Conservation (phyloP, 352 stramenopile genomes). For the Globisporangium radiosum region DNA sequence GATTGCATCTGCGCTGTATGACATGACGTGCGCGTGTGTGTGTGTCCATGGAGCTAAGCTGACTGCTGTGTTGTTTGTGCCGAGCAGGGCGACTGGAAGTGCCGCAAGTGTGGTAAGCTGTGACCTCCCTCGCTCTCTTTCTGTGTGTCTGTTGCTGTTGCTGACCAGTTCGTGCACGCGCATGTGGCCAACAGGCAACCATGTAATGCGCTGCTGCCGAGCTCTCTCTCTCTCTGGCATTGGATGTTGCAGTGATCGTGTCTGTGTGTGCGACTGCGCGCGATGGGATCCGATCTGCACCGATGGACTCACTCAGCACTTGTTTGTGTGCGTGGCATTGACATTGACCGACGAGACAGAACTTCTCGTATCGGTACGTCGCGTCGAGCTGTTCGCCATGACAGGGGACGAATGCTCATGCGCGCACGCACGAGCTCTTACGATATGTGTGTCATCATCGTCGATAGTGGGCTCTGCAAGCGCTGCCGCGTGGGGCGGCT, state of each 20-base stretch:
- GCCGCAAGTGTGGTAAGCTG: constrained; percentile 52
- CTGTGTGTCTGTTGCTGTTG: neutral
- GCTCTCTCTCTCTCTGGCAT: no score
- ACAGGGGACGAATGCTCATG: neutral
- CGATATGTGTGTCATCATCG: neutral
- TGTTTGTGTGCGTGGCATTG: neutral
- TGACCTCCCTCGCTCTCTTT: neutral
- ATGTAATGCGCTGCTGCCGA: constrained; percentile 23
- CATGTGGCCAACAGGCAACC: constrained; percentile 27
- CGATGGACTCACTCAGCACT: neutral
- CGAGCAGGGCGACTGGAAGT: constrained; percentile 73
- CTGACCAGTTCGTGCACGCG: constrained; percentile 3
- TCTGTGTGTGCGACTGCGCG: no score
- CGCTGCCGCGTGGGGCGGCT: constrained; percentile 49
- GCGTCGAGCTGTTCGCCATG: neutral
- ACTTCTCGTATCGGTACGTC: constrained; percentile 59
- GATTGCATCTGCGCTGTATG: neutral
- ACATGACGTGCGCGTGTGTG: neutral
- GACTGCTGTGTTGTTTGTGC: constrained; percentile 8
- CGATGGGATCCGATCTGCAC: no score
- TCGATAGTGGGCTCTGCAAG: constrained; percentile 54
- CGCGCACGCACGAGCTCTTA: neutral
- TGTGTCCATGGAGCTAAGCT: constrained; percentile 6
- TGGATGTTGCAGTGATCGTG: no score
- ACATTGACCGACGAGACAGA: constrained; percentile 19